Evolutionary conservation across 345 rosid genomes (phyloP).

Genomic region (Balakata baccata): DNA sequence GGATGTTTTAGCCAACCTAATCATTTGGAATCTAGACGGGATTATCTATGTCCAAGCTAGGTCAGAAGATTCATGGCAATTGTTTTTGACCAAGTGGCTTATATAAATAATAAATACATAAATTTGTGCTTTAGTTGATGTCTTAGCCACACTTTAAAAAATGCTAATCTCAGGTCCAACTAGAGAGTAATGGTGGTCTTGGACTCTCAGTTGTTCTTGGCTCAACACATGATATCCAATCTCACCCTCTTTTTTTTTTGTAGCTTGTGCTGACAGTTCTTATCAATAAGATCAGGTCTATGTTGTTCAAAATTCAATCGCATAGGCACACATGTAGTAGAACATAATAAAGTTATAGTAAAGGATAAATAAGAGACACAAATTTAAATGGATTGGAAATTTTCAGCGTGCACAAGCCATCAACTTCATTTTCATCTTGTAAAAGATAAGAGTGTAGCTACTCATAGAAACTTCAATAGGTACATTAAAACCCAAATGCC

Average conservation of each 20-base stretch:
- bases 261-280: no score
- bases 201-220: neutral
- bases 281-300: neutral
- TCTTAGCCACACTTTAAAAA: neutral
- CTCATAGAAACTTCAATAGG: neutral
- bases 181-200: neutral
- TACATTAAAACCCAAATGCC: neutral
- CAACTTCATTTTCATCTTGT: neutral
- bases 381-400: neutral
- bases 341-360: neutral
- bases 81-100: neutral
- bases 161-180: neutral
- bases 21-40: neutral
- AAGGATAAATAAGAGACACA: neutral
- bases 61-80: neutral
- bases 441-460: neutral
- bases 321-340: neutral
- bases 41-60: neutral
- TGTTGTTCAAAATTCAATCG: neutral
- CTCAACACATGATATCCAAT: neutral
- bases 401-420: neutral
- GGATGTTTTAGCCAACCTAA: neutral
- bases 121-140: neutral
- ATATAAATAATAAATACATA: neutral
- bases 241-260: neutral